Conservation (phyloP, 2,329 filamentous ascomycete species). For the Ustilaginoidea virens region DNA sequence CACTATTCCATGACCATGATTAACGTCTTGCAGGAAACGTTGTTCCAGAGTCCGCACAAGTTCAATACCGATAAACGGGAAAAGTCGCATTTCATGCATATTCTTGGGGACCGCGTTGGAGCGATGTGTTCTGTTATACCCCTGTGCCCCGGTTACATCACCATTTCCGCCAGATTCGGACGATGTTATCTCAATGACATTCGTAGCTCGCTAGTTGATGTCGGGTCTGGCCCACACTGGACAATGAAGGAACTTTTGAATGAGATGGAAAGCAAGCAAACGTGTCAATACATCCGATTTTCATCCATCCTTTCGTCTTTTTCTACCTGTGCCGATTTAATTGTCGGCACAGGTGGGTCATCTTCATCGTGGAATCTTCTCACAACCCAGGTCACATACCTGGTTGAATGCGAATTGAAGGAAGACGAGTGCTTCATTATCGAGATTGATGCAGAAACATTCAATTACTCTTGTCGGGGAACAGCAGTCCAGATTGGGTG, state of each 20-base stretch:
- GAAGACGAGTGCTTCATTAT: slow-evolving; percentile 7
- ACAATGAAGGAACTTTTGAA: slow-evolving; percentile 3
- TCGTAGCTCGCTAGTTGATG: slow-evolving; percentile 7
- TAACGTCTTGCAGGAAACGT: no score
- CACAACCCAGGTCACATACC: slow-evolving; percentile 11
- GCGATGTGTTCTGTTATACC: slow-evolving; percentile 9
- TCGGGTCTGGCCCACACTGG: slow-evolving; percentile 9
- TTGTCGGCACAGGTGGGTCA: not conserved
- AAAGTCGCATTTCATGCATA: slow-evolving; percentile 6
- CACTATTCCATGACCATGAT: no score
- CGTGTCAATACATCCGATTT: slow-evolving; percentile 9
- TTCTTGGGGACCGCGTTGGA: slow-evolving; percentile 5
- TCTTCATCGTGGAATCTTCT: slow-evolving; percentile 7
- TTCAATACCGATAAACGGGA: no score
- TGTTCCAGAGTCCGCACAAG: no score
- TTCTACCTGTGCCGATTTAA: slow-evolving; percentile 12
- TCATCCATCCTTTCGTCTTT: slow-evolving; percentile 13
- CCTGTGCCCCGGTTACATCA: slow-evolving; percentile 11
- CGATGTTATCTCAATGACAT: slow-evolving; percentile 13
- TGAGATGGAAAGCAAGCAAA: slow-evolving; percentile 1
- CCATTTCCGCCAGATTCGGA: slow-evolving; percentile 13
- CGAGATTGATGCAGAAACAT: slow-evolving; percentile 13
- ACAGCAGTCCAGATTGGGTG: slow-evolving; percentile 8
- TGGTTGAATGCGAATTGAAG: slow-evolving; percentile 11
- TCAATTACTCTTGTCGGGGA: slow-evolving; percentile 9